Evolutionary conservation across 2,329 filamentous ascomycete genomes (phyloP).

Genomic region (Exophiala oligosperma): DNA sequence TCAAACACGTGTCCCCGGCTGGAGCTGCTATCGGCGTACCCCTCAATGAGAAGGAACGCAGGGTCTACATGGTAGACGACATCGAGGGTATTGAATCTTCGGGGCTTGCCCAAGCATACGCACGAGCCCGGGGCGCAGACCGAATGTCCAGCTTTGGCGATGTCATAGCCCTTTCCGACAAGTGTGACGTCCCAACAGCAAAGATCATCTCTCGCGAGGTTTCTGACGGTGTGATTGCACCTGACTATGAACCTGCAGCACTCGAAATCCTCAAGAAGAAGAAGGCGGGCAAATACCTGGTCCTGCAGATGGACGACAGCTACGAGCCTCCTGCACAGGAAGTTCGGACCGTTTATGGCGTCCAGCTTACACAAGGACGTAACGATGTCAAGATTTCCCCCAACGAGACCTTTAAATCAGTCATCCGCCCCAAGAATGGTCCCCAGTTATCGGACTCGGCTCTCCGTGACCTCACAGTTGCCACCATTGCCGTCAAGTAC

Average conservation of each 20-base stretch:
- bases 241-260: slow-evolving; percentile 79
- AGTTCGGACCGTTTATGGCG: slow-evolving; percentile 83
- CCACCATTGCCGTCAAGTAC: slow-evolving; percentile 97
- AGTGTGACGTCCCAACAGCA: slow-evolving; percentile 88
- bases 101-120: slow-evolving; percentile 87
- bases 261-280: slow-evolving; percentile 94
- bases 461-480: slow-evolving; percentile 85
- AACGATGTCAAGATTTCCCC: slow-evolving; percentile 88
- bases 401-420: slow-evolving; percentile 74
- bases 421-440: slow-evolving; percentile 83
- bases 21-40: slow-evolving; percentile 92
- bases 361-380: slow-evolving; percentile 84
- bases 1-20: slow-evolving; percentile 98
- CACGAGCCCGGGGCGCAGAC: slow-evolving; percentile 90
- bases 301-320: slow-evolving; percentile 88
- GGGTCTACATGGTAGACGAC: slow-evolving; percentile 98
- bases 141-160: slow-evolving; percentile 99
- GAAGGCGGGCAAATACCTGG: slow-evolving; percentile 95
- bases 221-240: slow-evolving; percentile 93
- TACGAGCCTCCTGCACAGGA: slow-evolving; percentile 76
- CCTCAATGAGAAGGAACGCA: slow-evolving; percentile 81
- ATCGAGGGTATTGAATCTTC: slow-evolving; percentile 87
- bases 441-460: slow-evolving; percentile 73
- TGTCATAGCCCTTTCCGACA: slow-evolving; percentile 86
- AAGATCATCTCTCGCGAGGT: slow-evolving; percentile 98